Conservation (phyloP, 176 grass and related monocot genomes). For the Zizania latifolia region DNA sequence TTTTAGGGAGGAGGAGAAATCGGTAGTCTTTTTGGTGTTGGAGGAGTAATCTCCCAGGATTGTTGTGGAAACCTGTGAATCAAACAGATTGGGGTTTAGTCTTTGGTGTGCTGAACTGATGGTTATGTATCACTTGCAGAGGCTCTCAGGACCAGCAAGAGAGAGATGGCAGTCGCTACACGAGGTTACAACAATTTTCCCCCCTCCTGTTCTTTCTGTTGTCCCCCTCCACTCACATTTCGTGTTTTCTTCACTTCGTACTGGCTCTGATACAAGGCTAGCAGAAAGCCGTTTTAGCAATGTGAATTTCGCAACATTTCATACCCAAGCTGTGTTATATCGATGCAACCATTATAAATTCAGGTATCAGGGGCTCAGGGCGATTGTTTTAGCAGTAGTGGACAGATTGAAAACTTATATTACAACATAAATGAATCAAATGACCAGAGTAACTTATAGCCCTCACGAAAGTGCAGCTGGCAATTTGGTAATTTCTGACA, state of each 20-base stretch:
- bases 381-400: not conserved
- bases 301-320: too few species aligned
- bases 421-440: not conserved
- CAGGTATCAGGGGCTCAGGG: not conserved
- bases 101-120: not conserved
- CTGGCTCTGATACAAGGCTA: slow-evolving; percentile 11
- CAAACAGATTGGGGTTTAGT: not conserved
- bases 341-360: not conserved
- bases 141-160: slow-evolving; percentile 90
- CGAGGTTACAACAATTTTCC: slow-evolving; percentile 53
- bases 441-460: too few species aligned
- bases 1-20: not conserved
- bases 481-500: slow-evolving; percentile 26
- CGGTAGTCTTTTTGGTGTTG: not conserved
- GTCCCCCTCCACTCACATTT: not conserved
- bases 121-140: slow-evolving; percentile 37
- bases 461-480: slow-evolving; percentile 1
- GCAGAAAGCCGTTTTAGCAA: too few species aligned
- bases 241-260: not conserved
- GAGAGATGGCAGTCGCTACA: slow-evolving; percentile 82
- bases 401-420: not conserved
- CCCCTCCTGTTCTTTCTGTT: not conserved
- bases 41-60: not conserved
- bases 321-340: slow-evolving; percentile 1
- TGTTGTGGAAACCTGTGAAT: not conserved